These are phyloP conservation scores for Lactarius pseudohatsudake DNA, from an alignment of 768 basidiomycete species.

Conservation along the genomic window DNA sequence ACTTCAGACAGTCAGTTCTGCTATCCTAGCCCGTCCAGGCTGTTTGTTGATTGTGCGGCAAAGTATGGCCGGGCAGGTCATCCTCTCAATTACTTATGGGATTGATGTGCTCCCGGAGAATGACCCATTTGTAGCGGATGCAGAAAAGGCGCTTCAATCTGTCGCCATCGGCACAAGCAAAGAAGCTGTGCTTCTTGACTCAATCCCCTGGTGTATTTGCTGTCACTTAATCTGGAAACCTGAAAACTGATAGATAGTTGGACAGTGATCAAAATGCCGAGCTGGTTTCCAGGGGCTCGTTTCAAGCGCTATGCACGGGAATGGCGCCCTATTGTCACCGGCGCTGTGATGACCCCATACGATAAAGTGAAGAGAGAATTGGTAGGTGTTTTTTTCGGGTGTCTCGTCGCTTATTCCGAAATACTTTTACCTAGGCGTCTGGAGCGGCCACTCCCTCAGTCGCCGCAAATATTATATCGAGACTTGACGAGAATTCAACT, in stretches of 20 bases:
- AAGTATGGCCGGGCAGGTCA: neutral
- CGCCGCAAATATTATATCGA: neutral
- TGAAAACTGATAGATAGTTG: neutral
- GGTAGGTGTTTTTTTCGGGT: neutral
- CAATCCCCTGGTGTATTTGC: neutral
- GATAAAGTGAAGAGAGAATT: constrained; percentile 3
- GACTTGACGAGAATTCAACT: constrained; percentile 1
- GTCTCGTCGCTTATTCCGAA: neutral
- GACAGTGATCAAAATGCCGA: neutral
- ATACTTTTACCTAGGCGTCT: neutral
- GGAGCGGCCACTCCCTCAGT: neutral
- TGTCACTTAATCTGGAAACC: neutral
- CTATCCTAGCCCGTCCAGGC: too few species aligned
- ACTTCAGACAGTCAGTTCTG: neutral
- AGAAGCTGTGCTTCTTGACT: neutral
- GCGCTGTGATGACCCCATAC: neutral
- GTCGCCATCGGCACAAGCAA: neutral
- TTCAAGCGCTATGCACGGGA: neutral
- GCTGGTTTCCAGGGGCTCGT: neutral
- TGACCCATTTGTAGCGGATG: neutral
- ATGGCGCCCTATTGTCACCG: neutral
- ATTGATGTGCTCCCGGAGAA: neutral
- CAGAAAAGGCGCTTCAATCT: neutral
- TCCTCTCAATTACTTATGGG: neutral
- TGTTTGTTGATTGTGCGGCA: neutral